Evolutionary conservation across 129 eudicot genomes (phyloP), one percentile per base, ranked within the genome.

Genomic region (Glebionis coronaria): DNA sequence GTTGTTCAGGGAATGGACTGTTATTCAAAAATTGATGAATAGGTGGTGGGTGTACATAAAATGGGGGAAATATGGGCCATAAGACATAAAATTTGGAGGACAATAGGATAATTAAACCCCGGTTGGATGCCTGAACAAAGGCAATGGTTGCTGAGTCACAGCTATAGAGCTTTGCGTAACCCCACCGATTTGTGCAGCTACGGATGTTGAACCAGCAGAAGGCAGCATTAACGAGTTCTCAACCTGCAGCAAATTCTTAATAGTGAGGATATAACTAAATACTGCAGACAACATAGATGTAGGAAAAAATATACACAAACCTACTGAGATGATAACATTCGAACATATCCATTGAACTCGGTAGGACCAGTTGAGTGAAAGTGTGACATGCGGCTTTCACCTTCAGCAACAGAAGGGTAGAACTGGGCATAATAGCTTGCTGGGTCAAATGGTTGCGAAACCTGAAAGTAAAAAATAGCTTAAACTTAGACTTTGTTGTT

Each of bases 41-140:
- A 13, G 92, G 71, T 1, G 96, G 88, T 23, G 87, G 91, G 8
- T 88, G 94, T 44, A 81, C 68, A 75, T 81, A 91, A 71, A 44
- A 83, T 15, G 96, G 97, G 25, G 94, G 70, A 14, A 79, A 73
- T 85, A 91, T 27, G 80, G 90, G 42, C 83, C 87, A 50, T 88
- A 91, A 16, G 96, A 96, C 61, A 82, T 59, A 46, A 74, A 91
- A 61, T 79, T 91, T 59, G 97, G 78, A 53, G 96, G 88, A 68
- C 83, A 91, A 71, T 91, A 96, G 44, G 90, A 88, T 13, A 85
- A 68, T 56, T 81, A 90, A 65, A 91, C 23, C 79, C 97, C 97
- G 35, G 94, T 16, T 51, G 97, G 96, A 25, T 83, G 97, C 51
- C 97, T 76, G 71, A 85, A 91, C 56, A 88, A 83, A 7, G 97